Evolutionary conservation across 768 basidiomycete species (phyloP), one percentile per base, ranked within the genome.

Genomic region (Boletus rubropictus): DNA sequence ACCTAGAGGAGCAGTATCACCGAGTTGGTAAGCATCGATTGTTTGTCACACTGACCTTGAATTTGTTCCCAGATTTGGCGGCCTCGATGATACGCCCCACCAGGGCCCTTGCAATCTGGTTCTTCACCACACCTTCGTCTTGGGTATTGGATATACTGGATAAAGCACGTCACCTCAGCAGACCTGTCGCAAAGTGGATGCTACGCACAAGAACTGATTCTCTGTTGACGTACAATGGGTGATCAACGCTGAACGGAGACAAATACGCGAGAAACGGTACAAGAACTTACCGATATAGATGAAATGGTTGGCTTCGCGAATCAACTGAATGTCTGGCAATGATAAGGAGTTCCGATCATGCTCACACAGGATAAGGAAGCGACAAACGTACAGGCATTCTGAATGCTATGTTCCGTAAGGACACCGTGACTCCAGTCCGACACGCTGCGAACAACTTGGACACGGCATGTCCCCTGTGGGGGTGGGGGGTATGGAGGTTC

Each of bases 341-440:
- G 29, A 36, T 15, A 6, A 24, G 12, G 39, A 22, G 24, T 25
- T 12, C 32, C 44, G 17, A 36, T 33, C 31, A 46, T 25, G 17
- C 20, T 21, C 47, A 17, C 27, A 28, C 48, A 44, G 34, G n/a
- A 42, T 34, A 42, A 39, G 18, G 18, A 48, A 35, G 49, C 29
- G 17, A 46, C 4, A 39, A 7, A 78, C 86, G 63, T 59, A 89
- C 89, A 92, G 39, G 95, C 94, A 56, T 91, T 86, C 68, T 96
- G 94, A 50, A 98, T 91, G 65, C 89, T 92, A 49, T 81, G 79
- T 65, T 97, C 95, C 4, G 80, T 85, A 53, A 94, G 72, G 29
- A 93, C 87, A 3, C 94, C 95, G 57, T 92, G 89, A 58, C 84
- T 88, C 95, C 95, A 99, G 67, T 97, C 95, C 2, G 76, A 82